Conservation (phyloP, 1,284 basidiomycete genomes). For the Pseudozyma hubeiensis region DNA sequence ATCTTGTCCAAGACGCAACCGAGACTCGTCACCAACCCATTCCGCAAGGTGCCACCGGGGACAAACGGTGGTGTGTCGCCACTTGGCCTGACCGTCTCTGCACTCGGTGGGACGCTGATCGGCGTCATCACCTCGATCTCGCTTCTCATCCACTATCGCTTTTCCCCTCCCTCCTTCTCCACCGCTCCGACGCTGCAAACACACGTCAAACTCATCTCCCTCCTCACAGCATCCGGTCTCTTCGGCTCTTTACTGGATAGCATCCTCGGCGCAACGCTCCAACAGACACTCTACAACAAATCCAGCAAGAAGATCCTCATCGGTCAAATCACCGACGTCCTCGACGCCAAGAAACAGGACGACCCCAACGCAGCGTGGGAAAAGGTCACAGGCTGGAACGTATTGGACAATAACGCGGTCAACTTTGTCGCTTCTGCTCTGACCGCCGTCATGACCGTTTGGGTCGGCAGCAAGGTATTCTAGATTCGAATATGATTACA, state of each 20-base stretch:
- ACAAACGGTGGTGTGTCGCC: constrained; percentile 89
- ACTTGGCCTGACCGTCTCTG: constrained; percentile 80
- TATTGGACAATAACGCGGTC: constrained; percentile 79
- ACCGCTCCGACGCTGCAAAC: constrained; percentile 38
- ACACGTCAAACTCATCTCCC: constrained; percentile 75
- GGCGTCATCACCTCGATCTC: constrained; percentile 71
- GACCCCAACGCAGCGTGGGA: constrained; percentile 69
- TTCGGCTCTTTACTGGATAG: constrained; percentile 73
- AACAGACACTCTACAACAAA: constrained; percentile 81
- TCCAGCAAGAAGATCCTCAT: constrained; percentile 76
- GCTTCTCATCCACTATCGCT: constrained; percentile 67
- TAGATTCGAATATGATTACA: constrained; percentile 11
- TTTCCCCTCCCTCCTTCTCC: neutral
- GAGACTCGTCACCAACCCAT: constrained; percentile 71
- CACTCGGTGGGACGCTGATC: constrained; percentile 75
- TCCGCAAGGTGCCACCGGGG: constrained; percentile 88
- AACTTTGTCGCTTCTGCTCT: constrained; percentile 50
- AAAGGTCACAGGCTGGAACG: constrained; percentile 77
- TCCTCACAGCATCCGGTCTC: constrained; percentile 52
- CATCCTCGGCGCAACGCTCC: constrained; percentile 86
- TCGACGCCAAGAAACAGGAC: constrained; percentile 13
- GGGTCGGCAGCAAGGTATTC: constrained; percentile 18
- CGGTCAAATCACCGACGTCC: constrained; percentile 21
- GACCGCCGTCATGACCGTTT: constrained; percentile 40
- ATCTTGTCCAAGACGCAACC: constrained; percentile 54